Base-by-base conservation (phyloP, 352 stramenopile species). In the Globisporangium viniferum region DNA sequence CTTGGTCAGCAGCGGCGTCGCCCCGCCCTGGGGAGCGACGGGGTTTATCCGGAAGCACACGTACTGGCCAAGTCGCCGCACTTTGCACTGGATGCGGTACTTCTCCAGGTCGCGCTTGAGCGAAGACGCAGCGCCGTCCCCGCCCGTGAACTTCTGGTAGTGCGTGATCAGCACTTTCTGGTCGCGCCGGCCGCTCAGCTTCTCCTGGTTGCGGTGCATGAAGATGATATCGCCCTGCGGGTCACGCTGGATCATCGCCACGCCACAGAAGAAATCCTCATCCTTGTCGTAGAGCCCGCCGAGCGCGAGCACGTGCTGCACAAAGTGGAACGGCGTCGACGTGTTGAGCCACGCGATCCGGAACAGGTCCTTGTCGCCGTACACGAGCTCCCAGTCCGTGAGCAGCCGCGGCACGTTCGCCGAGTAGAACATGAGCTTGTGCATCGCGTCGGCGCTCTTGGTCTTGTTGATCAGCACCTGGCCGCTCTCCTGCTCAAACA, bases 401-500 rank as follows among this genome's bases (percentile, higher is more conserved):
- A 93, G 70, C 18, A 94, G 39, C 20, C 74, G 70, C 12, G 85
- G 85, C 59, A 80, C 64, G 41, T 91, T 78, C 3, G 75, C 78
- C 41, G 85, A 77, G 71, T 92, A 94, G 59, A 92, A 93, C 85
- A 92, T 91, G 68, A 94, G 82, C 66, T 87, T 92, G 49, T 80
- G 72, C 3, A 94, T 69, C 33, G 88, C 85, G 0, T 51, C 56
- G 14, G 68, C 58, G 3, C 72, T 73, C 12, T 72, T 66, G 27
- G 73, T 73, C 3, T 81, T 77, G 67, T 95, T 85, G 36, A 95
- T 75, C 15, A 95, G 64, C 22, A 94, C 49, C 62, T 95, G 88
- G 0, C 86, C 88, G 54, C 80, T 91, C 56, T 95, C 88, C 65
- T 94, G 86, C 70, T 95, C 88, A 67, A 91, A 93, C 88, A 95